phyloP scores from a whole-genome alignment of 768 basidiomycete genomes.

The Phylloporus arenicola region DNA sequence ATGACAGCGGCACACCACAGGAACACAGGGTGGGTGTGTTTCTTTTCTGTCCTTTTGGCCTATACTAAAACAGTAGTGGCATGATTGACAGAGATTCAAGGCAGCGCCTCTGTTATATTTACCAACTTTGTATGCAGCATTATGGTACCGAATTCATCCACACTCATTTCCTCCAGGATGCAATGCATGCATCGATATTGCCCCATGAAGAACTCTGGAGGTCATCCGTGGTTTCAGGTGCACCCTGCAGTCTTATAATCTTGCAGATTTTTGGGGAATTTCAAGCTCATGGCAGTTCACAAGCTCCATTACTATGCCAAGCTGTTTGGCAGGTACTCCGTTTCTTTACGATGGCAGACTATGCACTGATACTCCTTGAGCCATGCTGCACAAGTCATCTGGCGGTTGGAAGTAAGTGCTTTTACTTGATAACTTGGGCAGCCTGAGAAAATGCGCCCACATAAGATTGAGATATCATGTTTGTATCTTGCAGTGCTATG shows the following conservation, averaged over 20 bases:
- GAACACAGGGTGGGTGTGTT: constrained; percentile 54
- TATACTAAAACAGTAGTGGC: neutral
- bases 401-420: constrained; percentile 65
- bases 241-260: neutral
- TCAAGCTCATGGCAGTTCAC: constrained; percentile 76
- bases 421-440: neutral
- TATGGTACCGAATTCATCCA: neutral
- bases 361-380: constrained; percentile 31
- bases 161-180: constrained; percentile 49
- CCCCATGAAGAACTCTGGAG: constrained; percentile 85
- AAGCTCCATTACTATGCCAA: constrained; percentile 86
- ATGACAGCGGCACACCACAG: constrained; percentile 83
- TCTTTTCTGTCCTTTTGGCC: neutral
- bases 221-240: constrained; percentile 35
- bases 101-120: constrained; percentile 73
- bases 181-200: constrained; percentile 77
- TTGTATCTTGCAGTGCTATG: constrained; percentile 87
- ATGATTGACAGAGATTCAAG: constrained; percentile 51
- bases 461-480: constrained; percentile 48
- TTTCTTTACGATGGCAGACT: neutral
- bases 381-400: constrained; percentile 75
- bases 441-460: neutral
- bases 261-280: constrained; percentile 64
- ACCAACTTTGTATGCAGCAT: constrained; percentile 73
- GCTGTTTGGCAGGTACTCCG: constrained; percentile 64